Evolutionary conservation across 2,329 filamentous ascomycete genomes (phyloP), one percentile per base, ranked within the genome.

Genomic region (Neofusicoccum sp.): DNA sequence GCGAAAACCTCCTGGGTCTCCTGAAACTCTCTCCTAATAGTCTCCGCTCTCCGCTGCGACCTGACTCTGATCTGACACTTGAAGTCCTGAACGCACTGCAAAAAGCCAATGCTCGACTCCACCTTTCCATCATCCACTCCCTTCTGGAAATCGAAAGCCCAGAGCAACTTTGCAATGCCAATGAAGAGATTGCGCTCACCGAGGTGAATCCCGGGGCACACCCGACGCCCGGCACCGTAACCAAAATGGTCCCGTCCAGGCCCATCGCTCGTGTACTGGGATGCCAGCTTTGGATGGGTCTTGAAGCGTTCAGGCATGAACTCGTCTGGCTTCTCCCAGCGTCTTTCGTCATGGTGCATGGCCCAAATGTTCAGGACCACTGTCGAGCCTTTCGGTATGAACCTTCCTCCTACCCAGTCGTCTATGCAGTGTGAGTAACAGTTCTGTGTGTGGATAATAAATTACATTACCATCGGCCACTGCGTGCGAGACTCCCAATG

Each of bases 131-230:
- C 6, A 3, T 14, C 34, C 2, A 29, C 50, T 3, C 12, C n/a
- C 4, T 11, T n/a, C 43, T 65, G 49, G 31, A 68, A 66, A 3
- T 52, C 29, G n/a, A 65, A 60, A 1, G 59, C 66, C 66, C 66
- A 68, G 28, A 62, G 16, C 14, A 62, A 12, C 22, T 54, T 50
- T 3, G 45, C 39, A 12, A 54, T 44, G 4, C 28, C 5, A 4
- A 54, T 73, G 65, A 81, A 83, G n/a, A 85, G 66, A 9, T 76
- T 79, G 4, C 79, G 78, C 62, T 83, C 80, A 0, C 82, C 83
- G 1, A 85, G 74, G 62, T 84, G 79, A 16, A 83, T 81, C 1
- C 83, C 84, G 5, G 80, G 82, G 70, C 84, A 86, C 52, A 85
- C 77, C 9, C 84, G 78, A 3, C 83, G 76, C 1, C 83, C 83